Base-by-base conservation (phyloP, 139 green algal species). In the Chlamydomonas incerta region DNA sequence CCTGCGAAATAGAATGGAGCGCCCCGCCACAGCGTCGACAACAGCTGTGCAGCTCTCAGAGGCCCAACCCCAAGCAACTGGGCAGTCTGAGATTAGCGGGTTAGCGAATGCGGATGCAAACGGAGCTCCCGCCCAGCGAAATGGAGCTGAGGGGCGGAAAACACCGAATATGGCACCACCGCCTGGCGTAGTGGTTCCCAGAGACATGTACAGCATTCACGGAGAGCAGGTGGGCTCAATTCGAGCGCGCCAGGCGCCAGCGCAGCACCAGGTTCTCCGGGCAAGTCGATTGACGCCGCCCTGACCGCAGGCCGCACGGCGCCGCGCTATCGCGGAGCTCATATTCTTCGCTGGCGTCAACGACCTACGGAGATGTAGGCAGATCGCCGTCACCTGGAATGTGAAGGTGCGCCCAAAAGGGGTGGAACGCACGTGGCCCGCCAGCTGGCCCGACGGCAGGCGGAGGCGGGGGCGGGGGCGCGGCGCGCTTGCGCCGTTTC, bases 301-400 rank as follows among this genome's bases (percentile, higher is more conserved):
- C 41, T 1, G 41, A 57, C 31, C 85, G 82, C 91, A 97, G 95
- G 95, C 95, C 4, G 95, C 95, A 0, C 86, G 87, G 70, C 90
- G 95, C 34, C 79, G 94, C 72, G 96, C 96, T 4, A 95, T 98
- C n/a, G 95, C 90, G 4, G 96, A 98, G 89, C 93, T 98, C 13
- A 95, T 98, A 11, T 98, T 98, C 89, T 98, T 98, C 82, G 94
- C 94, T 4, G 94, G 93, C 58, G 92, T 95, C 1, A 96, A 96
- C 79, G 96, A 98, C 75, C 47, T 96, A 29, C 68, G 88, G 50
- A 79, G 95, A 29, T 97, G 94, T 86, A 89, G 92, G 75, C 90
- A 94, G 41, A 95, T 98, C 24, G 90, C 80, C 9, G 34, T 67
- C 29, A 83, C 72, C 10, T 87, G 86, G 86, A 86, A 81, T 65